These are phyloP conservation scores for Lentinula boryana DNA, from an alignment of 768 basidiomycete species.

Conservation along the genomic window DNA sequence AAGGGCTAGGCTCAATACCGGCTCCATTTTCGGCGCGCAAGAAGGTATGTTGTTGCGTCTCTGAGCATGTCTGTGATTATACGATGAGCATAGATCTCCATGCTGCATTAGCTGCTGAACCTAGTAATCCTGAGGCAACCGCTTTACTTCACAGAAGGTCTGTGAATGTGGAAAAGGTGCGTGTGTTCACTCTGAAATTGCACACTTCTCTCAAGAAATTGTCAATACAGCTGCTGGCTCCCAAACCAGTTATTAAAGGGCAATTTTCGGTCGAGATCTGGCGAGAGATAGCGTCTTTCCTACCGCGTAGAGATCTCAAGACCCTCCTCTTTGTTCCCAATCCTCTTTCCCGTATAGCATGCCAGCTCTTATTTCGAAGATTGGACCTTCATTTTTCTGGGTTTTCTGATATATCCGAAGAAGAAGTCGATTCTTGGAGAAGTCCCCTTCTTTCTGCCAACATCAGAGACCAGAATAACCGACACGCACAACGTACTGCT, in stretches of 20 bases:
- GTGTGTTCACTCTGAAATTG: conserved; percentile 8
- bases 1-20: conserved; percentile 56
- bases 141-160: conserved; percentile 50
- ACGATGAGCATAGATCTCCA: conserved; percentile 46
- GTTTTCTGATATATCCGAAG: conserved; percentile 21
- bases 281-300: conserved; percentile 58
- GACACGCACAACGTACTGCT: conserved; percentile 60
- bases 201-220: background rate
- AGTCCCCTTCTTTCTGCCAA: conserved; percentile 6
- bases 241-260: conserved; percentile 34
- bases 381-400: conserved; percentile 58
- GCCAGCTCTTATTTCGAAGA: conserved; percentile 58
- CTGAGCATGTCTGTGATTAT: background rate
- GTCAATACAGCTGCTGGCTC: conserved; percentile 13
- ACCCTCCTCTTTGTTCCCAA: conserved; percentile 61
- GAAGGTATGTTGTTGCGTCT: conserved; percentile 41
- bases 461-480: conserved; percentile 33
- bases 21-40: conserved; percentile 55
- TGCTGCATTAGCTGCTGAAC: conserved; percentile 56
- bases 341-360: conserved; percentile 60
- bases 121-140: conserved; percentile 65
- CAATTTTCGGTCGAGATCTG: conserved; percentile 67
- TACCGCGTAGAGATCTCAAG: conserved; percentile 61
- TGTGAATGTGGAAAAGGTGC: conserved; percentile 53
- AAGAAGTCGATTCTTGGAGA: conserved; percentile 15